These are phyloP conservation scores for Plasmodium sp. DNA, from an alignment of 169 alveolate genomes.

Conservation along the genomic window DNA sequence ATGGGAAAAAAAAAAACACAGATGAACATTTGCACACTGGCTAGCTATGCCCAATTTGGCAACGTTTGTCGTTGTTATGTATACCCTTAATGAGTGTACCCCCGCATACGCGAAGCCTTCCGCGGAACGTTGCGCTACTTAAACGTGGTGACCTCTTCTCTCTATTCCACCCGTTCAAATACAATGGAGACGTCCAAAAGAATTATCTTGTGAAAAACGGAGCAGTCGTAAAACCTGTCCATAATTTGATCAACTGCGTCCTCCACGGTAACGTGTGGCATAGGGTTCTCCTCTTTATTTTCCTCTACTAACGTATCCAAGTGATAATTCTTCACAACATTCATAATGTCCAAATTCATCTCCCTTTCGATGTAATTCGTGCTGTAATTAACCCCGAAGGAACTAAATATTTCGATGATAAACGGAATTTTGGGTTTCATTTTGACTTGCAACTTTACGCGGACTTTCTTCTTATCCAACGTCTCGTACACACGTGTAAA, in stretches of 20 bases:
- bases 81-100: background rate
- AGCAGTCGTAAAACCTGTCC: slow-evolving; percentile 82
- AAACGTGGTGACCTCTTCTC: background rate
- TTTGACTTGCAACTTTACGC: slow-evolving; percentile 50
- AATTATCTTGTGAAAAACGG: slow-evolving; percentile 79
- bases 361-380: slow-evolving; percentile 80
- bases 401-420: slow-evolving; percentile 79
- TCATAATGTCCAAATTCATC: slow-evolving; percentile 79
- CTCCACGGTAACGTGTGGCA: slow-evolving; percentile 28
- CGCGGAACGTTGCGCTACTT: background rate
- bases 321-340: slow-evolving; percentile 78
- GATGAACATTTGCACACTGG: background rate
- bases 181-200: slow-evolving; percentile 76
- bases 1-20: background rate
- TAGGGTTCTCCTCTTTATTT: slow-evolving; percentile 1
- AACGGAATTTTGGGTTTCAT: slow-evolving; percentile 79
- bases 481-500: slow-evolving; percentile 55
- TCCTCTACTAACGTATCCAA: slow-evolving; percentile 49
- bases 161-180: background rate
- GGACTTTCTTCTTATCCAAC: slow-evolving; percentile 40
- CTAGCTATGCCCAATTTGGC: background rate
- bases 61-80: background rate
- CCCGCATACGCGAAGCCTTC: background rate
- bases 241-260: slow-evolving; percentile 77
- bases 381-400: slow-evolving; percentile 80